Conservation (phyloP, 805 yeast species). For the Candida patagonica region DNA sequence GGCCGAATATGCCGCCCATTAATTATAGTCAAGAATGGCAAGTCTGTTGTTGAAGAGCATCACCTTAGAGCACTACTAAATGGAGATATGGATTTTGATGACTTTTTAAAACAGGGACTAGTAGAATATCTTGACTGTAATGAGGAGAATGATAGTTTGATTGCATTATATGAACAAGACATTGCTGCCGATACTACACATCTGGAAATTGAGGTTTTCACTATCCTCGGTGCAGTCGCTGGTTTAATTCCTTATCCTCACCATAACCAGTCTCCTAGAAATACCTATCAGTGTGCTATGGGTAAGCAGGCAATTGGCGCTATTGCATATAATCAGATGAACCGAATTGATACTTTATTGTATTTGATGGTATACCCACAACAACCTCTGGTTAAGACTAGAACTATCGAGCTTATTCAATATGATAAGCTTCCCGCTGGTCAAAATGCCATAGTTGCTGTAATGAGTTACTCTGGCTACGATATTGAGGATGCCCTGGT, state of each 20-base stretch:
- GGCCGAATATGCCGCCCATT: constrained; percentile 97
- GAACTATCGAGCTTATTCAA: constrained; percentile 89
- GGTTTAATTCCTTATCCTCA: constrained; percentile 89
- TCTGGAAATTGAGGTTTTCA: constrained; percentile 91
- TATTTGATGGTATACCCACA: constrained; percentile 98
- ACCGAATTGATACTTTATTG: constrained; percentile 87
- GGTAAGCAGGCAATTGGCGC: constrained; percentile 99
- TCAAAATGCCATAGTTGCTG: constrained; percentile 97
- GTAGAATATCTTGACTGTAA: constrained; percentile 96
- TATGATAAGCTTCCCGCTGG: constrained; percentile 98
- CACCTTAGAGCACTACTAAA: constrained; percentile 55
- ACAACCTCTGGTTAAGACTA: constrained; percentile 98
- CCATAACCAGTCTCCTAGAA: constrained; percentile 97
- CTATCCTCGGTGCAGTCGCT: constrained; percentile 86
- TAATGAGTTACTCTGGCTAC: constrained; percentile 97
- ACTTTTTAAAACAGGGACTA: constrained; percentile 71
- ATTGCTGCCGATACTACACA: constrained; percentile 61
- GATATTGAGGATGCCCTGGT: constrained; percentile 99
- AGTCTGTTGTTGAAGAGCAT: constrained; percentile 57
- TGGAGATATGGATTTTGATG: constrained; percentile 84
- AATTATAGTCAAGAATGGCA: constrained; percentile 71
- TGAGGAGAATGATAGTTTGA: constrained; percentile 89
- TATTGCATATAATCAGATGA: constrained; percentile 92
- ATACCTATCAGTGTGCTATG: constrained; percentile 99
- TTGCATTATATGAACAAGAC: constrained; percentile 77